Evolutionary conservation across 2,329 filamentous ascomycete species (phyloP), one percentile per base, ranked within the genome.

Genomic region (Dactylonectria estremocensis): DNA sequence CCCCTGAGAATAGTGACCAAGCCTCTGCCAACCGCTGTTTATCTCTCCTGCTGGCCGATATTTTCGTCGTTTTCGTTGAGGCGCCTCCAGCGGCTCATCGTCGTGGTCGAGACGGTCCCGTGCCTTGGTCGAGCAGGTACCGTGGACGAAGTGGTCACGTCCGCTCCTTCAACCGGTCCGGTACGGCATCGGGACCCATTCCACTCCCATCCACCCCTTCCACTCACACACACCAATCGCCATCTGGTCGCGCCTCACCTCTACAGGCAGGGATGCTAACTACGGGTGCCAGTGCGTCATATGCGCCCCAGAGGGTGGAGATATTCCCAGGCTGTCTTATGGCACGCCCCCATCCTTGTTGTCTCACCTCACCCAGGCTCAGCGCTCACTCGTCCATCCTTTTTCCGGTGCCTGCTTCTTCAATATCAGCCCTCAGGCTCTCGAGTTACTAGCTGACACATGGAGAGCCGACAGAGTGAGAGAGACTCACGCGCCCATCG

Each of bases 271-370:
- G 33, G 61, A 65, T 69, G 49, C 33, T 55, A 18, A 66, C 57
- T 68, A 74, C 72, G 73, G 73, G 73, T 73, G 64, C 62, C 64
- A 74, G 70, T 73, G 73, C 73, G 73, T 75, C 73, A 75, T 75
- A 75, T 75, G 73, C 69, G 72, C 72, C 73, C 72, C 73, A 56
- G 67, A 70, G 65, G 59, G 70, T 72, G 63, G 63, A 67, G 66
- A 54, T 49, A 43, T 69, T 69, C 72, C 70, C 62, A 72, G 65
- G 66, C 62, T 57, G 54, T 68, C 68, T 69, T 61, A 67, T 71
- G 61, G 70, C 69, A 68, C 65, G 60, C 60, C 58, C 73, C 71
- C 67, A 66, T 64, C 61, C 56, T 45, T 68, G 54, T 57, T 69
- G 73, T 63, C 67, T 75, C 64, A 68, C 65, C 63, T 65, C 63